These are phyloP conservation scores for Cutaneotrichosporon daszewskae DNA, from an alignment of 1,284 basidiomycete species.

Conservation along the genomic window DNA sequence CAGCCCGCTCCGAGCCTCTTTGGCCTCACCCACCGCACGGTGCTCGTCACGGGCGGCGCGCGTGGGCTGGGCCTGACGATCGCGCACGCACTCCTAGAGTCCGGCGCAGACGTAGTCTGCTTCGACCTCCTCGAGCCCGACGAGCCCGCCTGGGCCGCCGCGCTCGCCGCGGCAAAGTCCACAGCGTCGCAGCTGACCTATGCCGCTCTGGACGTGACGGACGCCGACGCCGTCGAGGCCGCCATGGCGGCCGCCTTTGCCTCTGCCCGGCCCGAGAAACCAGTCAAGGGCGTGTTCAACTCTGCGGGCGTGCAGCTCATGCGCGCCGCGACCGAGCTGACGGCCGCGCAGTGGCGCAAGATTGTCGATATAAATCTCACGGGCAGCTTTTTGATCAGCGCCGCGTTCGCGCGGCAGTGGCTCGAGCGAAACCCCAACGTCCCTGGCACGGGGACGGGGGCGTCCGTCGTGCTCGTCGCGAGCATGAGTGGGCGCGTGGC, in stretches of 20 bases:
- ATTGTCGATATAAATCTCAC: slow-evolving; percentile 68
- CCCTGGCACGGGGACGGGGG: background rate
- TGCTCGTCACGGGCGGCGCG: slow-evolving; percentile 69
- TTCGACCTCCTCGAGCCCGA: slow-evolving; percentile 64
- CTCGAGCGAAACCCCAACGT: slow-evolving; percentile 55
- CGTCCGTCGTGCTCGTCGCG: slow-evolving; percentile 70
- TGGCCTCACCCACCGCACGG: slow-evolving; percentile 63
- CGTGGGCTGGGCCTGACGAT: slow-evolving; percentile 73
- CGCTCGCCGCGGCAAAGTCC: slow-evolving; percentile 53
- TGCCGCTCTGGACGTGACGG: slow-evolving; percentile 57
- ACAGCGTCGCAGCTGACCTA: slow-evolving; percentile 58
- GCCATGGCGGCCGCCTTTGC: slow-evolving; percentile 59
- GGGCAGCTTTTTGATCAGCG: slow-evolving; percentile 70
- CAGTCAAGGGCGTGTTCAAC: slow-evolving; percentile 52
- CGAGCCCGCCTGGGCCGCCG: slow-evolving; percentile 57
- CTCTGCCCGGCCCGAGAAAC: slow-evolving; percentile 54
- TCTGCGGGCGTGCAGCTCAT: slow-evolving; percentile 66
- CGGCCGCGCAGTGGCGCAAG: slow-evolving; percentile 62
- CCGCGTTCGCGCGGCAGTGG: slow-evolving; percentile 73
- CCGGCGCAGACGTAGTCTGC: slow-evolving; percentile 70
- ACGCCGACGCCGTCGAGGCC: slow-evolving; percentile 58
- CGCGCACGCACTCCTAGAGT: slow-evolving; percentile 67
- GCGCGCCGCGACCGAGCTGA: slow-evolving; percentile 62
- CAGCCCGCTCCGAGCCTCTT: slow-evolving; percentile 48
- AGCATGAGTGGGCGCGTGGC: slow-evolving; percentile 80